Conservation (phyloP, 306 rosid species). For the Begonia masoniana region DNA sequence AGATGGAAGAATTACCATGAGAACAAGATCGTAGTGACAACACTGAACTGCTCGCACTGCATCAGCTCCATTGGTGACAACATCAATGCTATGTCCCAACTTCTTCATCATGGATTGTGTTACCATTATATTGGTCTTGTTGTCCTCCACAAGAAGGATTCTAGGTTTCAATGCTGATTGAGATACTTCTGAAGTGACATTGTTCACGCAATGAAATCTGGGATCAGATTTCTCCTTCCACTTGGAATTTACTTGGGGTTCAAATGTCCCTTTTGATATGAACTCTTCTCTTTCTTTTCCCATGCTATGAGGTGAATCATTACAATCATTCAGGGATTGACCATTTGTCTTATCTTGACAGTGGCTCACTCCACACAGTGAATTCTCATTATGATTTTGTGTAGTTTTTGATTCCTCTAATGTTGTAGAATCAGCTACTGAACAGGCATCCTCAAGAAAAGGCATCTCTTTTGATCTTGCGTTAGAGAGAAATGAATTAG, state of each 20-base stretch:
- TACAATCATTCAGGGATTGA: slow-evolving; percentile 20
- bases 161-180: slow-evolving; percentile 32
- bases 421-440: slow-evolving; percentile 19
- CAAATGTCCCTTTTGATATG: slow-evolving; percentile 14
- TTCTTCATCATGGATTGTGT: slow-evolving; percentile 84
- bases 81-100: slow-evolving; percentile 69
- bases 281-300: slow-evolving; percentile 19
- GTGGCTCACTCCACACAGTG: slow-evolving; percentile 11
- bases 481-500: slow-evolving; percentile 26
- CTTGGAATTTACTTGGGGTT: slow-evolving; percentile 21
- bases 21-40: slow-evolving; percentile 45
- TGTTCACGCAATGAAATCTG: slow-evolving; percentile 16
- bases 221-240: slow-evolving; percentile 26
- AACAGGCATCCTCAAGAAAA: slow-evolving; percentile 32
- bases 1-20: slow-evolving; percentile 48
- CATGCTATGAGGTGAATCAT: slow-evolving; percentile 15
- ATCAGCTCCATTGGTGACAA: slow-evolving; percentile 78
- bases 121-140: slow-evolving; percentile 87
- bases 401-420: slow-evolving; percentile 31
- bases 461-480: slow-evolving; percentile 16
- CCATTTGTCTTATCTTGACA: slow-evolving; percentile 17
- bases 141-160: slow-evolving; percentile 92
- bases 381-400: slow-evolving; percentile 15
- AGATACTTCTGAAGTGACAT: slow-evolving; percentile 20
- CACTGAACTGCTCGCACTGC: slow-evolving; percentile 63